phyloP scores from a whole-genome alignment of 768 basidiomycete genomes.

The Naganishia friedmannii region DNA sequence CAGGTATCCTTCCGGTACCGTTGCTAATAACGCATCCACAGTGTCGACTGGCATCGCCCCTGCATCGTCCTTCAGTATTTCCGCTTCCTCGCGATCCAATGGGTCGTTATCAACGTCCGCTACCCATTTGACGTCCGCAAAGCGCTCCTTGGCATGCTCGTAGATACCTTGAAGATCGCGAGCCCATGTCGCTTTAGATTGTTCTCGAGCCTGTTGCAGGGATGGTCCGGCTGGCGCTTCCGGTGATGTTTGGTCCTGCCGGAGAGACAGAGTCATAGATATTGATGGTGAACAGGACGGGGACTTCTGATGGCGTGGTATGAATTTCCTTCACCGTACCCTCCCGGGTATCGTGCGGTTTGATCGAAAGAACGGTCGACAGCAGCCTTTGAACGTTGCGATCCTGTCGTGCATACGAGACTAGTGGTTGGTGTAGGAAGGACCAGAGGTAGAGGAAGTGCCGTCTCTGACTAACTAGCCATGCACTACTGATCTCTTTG shows the following conservation, averaged over 20 bases:
- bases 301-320: too few species aligned
- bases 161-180: conserved; percentile 74
- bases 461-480: too few species aligned
- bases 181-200: conserved; percentile 15
- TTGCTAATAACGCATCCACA: conserved; percentile 18
- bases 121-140: conserved; percentile 92
- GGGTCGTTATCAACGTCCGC: conserved; percentile 54
- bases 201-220: conserved; percentile 5
- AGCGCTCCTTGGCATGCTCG: conserved; percentile 78
- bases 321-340: too few species aligned
- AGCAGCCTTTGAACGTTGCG: too few species aligned
- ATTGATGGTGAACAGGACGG: background rate
- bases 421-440: too few species aligned
- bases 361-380: too few species aligned
- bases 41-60: conserved; percentile 19
- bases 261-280: background rate
- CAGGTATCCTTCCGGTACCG: background rate
- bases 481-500: too few species aligned
- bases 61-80: conserved; percentile 42
- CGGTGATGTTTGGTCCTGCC: background rate
- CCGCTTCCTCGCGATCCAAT: conserved; percentile 56
- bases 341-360: too few species aligned
- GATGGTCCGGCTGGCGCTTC: background rate
- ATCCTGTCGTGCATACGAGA: too few species aligned
- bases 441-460: too few species aligned